Base-by-base conservation (phyloP, 2,329 filamentous ascomycete genomes). In the Plectosphaerella cucumerina region DNA sequence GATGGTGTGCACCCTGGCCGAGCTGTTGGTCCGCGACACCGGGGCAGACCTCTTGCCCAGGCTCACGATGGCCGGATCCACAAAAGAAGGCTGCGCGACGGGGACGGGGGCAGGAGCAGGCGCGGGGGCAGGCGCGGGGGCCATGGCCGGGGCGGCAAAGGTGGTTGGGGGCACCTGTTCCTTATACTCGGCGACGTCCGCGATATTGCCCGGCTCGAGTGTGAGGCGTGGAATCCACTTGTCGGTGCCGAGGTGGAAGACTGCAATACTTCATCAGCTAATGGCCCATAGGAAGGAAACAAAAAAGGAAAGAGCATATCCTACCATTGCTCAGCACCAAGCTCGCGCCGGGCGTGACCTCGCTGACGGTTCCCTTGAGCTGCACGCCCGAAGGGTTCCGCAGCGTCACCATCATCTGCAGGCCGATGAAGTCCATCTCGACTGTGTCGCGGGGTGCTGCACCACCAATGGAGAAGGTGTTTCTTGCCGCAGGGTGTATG, bases 61-160 rank as follows among this genome's bases (percentile, higher is more conserved):
- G 63, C 89, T 91, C 44, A 95, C 65, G 50, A 95, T 95, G 4
- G 90, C 90, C 11, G 90, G 90, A 60, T 95, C 90, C n/a, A 86
- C 78, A 61, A 94, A 90, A 1, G 74, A 60, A 26, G 71, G 59
- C 56, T 71, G 65, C 48, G 53, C 43, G 61, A 58, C 35, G 61
- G 65, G 48, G 62, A 65, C 51, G 5, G 26, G 26, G 12, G 6
- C 26, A 31, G 26, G 26, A 31, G 26, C 26, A 31, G 26, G 26
- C 9, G 57, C 49, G 15, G 66, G 57, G 14, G 63, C 59, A 20
- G 63, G 51, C 41, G 58, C 49, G 51, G 60, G 50, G 56, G 59
- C 59, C 50, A 56, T 50, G 23, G 58, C 48, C 20, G 64, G 58
- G 51, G 62, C 57, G 18, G 54, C 54, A 39, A 65, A 60, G 5